These are phyloP conservation scores for Saccharata proteae DNA, from an alignment of 2,329 filamentous ascomycete genomes.

Conservation along the genomic window DNA sequence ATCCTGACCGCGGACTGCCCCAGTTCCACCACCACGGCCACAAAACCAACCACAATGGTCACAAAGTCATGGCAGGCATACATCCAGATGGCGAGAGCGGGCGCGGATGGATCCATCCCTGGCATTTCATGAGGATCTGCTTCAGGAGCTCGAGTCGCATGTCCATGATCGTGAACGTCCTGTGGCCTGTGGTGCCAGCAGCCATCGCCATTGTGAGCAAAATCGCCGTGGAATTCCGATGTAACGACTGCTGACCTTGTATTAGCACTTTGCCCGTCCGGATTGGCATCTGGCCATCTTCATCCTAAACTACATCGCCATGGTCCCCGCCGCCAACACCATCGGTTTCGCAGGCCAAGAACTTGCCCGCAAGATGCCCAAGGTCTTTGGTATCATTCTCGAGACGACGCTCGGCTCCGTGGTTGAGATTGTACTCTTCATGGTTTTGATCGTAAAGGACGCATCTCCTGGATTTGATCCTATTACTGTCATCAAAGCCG, in stretches of 20 bases:
- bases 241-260: conserved; percentile 8
- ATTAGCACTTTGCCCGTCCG: conserved; percentile 38
- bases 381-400: conserved; percentile 53
- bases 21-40: no score
- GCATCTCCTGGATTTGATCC: conserved; percentile 15
- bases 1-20: no score
- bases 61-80: conserved; percentile 30
- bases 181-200: conserved; percentile 64
- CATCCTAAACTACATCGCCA: conserved; percentile 60
- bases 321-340: conserved; percentile 65
- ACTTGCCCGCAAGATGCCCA: conserved; percentile 61
- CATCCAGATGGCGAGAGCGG: conserved; percentile 54
- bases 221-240: conserved; percentile 9
- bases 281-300: conserved; percentile 54
- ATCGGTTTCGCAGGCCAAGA: conserved; percentile 65
- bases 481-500: conserved; percentile 65
- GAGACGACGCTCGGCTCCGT: conserved; percentile 55
- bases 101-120: conserved; percentile 50
- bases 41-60: conserved; percentile 35
- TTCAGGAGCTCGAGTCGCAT: conserved; percentile 51
- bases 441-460: conserved; percentile 52
- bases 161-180: conserved; percentile 54
- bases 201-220: conserved; percentile 49
- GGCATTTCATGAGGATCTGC: conserved; percentile 51
- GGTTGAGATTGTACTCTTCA: conserved; percentile 74